phyloP scores from a whole-genome alignment of 2,329 filamentous ascomycete genomes.

The Trichoderma aggressivum region DNA sequence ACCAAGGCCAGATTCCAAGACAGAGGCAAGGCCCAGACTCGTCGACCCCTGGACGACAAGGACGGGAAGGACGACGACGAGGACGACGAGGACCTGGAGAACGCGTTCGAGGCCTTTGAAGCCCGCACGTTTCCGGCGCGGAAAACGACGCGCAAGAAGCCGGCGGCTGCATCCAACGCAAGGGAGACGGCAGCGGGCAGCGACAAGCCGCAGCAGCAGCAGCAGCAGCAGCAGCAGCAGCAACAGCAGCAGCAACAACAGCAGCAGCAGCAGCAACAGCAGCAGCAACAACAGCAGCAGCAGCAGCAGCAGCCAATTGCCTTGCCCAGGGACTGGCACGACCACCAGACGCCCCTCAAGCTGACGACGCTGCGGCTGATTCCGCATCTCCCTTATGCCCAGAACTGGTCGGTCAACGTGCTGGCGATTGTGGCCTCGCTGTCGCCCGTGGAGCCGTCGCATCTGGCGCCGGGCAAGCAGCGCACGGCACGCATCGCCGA shows the following conservation, averaged over 20 bases:
- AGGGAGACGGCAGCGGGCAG: not conserved
- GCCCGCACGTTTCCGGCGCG: conserved; percentile 31
- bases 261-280: not conserved
- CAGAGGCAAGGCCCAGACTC: not conserved
- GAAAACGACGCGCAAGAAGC: conserved; percentile 13
- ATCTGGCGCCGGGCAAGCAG: conserved; percentile 49
- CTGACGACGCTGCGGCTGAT: conserved; percentile 50
- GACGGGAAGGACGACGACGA: not conserved
- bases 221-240: conserved; percentile 15
- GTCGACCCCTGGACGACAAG: not conserved
- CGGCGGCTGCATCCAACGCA: not conserved
- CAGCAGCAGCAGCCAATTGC: conserved; percentile 30
- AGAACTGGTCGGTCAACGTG: conserved; percentile 57
- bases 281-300: not conserved
- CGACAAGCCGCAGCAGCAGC: conserved; percentile 4
- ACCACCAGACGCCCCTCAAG: conserved; percentile 45
- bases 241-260: conserved; percentile 21
- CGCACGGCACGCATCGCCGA: conserved; percentile 51
- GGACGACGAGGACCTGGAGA: conserved; percentile 26
- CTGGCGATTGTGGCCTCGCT: conserved; percentile 49
- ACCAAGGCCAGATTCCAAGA: not conserved
- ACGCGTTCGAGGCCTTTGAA: conserved; percentile 40
- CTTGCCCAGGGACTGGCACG: conserved; percentile 41
- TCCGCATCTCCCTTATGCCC: conserved; percentile 51
- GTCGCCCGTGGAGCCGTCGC: conserved; percentile 46